Conservation (phyloP, 352 stramenopile species). For the Phytophthora hibernalis region DNA sequence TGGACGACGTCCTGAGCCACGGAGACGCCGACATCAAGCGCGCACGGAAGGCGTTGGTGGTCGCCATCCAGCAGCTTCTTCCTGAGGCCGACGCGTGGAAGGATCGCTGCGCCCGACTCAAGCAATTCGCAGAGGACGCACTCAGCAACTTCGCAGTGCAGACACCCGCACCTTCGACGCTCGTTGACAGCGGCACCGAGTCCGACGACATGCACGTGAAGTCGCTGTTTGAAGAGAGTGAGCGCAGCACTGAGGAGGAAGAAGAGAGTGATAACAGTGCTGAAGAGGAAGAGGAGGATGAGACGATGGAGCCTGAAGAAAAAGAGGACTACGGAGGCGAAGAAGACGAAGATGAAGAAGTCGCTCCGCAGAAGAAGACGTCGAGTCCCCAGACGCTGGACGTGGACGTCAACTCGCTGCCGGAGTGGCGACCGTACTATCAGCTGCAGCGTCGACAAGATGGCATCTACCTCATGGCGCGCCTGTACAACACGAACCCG, state of each 20-base stretch:
- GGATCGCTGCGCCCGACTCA: slow-evolving; percentile 48
- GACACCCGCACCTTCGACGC: background rate
- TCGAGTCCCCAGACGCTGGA: slow-evolving; percentile 2
- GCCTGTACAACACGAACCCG: slow-evolving; percentile 36
- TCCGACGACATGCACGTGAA: slow-evolving; percentile 40
- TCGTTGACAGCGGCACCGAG: slow-evolving; percentile 25
- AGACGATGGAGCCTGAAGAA: slow-evolving; percentile 22
- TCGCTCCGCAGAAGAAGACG: background rate
- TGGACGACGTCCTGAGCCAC: slow-evolving; percentile 73
- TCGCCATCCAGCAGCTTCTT: slow-evolving; percentile 58
- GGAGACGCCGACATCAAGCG: slow-evolving; percentile 59
- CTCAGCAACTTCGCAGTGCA: slow-evolving; percentile 25
- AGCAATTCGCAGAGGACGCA: slow-evolving; percentile 46
- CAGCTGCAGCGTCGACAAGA: slow-evolving; percentile 56
- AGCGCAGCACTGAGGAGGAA: slow-evolving; percentile 27
- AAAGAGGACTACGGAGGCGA: too few relatives aligned
- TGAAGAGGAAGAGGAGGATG: slow-evolving; percentile 12
- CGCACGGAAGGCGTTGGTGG: slow-evolving; percentile 59
- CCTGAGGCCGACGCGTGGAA: slow-evolving; percentile 54
- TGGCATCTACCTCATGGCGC: slow-evolving; percentile 52
- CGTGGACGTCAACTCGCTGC: slow-evolving; percentile 41
- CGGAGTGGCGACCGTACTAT: slow-evolving; percentile 69
- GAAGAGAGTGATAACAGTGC: too few relatives aligned
- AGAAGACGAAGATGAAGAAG: slow-evolving; percentile 27
- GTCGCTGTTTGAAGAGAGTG: slow-evolving; percentile 30